Evolutionary conservation across 768 basidiomycete genomes (phyloP).

Genomic region (Sistotremastrum niveocremeum): DNA sequence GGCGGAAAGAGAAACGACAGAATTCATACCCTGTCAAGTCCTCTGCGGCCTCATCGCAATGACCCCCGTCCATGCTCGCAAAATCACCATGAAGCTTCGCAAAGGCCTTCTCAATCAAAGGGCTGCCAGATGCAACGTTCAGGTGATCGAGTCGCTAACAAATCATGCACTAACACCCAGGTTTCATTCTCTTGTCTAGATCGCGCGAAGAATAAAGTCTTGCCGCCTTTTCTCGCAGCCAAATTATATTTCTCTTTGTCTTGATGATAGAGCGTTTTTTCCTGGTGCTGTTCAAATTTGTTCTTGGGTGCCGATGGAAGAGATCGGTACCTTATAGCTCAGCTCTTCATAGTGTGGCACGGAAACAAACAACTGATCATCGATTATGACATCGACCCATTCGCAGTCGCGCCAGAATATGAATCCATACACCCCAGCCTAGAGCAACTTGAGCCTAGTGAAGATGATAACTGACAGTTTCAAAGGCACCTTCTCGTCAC

Average conservation of each 20-base stretch:
- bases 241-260: conserved; percentile 34
- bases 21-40: conserved; percentile 41
- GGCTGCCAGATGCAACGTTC: conserved; percentile 7
- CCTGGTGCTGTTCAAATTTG: conserved; percentile 6
- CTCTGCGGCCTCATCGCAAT: conserved; percentile 38
- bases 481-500: conserved; percentile 28
- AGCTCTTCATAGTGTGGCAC: conserved; percentile 43
- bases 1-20: neutral
- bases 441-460: neutral
- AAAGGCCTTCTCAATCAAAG: conserved; percentile 44
- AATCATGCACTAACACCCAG: conserved; percentile 26
- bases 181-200: conserved; percentile 36
- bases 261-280: conserved; percentile 34
- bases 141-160: neutral
- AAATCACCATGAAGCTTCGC: conserved; percentile 45
- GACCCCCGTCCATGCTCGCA: conserved; percentile 27
- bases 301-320: neutral
- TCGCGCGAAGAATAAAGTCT: conserved; percentile 35
- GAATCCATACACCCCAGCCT: conserved; percentile 45
- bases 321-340: conserved; percentile 6
- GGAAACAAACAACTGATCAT: conserved; percentile 39
- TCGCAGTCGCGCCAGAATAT: conserved; percentile 39
- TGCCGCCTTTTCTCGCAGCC: conserved; percentile 31
- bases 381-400: conserved; percentile 42
- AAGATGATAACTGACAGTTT: neutral